Evolutionary conservation across 1,284 basidiomycete species (phyloP).

Genomic region (Coniophora puteana): DNA sequence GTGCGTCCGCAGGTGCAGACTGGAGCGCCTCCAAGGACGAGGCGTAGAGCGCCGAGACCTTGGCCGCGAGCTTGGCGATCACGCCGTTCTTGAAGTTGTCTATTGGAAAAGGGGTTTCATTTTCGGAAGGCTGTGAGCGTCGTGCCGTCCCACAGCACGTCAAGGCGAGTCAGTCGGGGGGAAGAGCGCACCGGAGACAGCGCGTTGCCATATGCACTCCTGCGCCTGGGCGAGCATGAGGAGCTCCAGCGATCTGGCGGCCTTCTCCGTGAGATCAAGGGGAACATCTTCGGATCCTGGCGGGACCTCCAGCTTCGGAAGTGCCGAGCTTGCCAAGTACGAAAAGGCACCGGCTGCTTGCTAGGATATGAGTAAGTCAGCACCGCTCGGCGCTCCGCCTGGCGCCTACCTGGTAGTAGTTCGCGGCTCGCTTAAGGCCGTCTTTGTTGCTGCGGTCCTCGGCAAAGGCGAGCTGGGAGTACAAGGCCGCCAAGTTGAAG

Average conservation of each 20-base stretch:
- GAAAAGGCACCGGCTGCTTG: conserved; percentile 74
- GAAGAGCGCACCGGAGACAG: conserved; percentile 63
- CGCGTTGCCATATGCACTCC: conserved; percentile 96
- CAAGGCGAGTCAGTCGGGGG: not conserved
- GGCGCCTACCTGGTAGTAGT: conserved; percentile 64
- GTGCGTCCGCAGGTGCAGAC: conserved; percentile 43
- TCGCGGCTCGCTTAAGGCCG: conserved; percentile 74
- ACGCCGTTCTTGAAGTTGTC: conserved; percentile 81
- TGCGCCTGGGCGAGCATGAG: conserved; percentile 94
- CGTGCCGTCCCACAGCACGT: too few relatives aligned
- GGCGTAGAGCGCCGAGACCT: conserved; percentile 71
- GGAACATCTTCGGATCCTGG: conserved; percentile 51
- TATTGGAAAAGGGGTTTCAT: conserved; percentile 26
- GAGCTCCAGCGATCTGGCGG: conserved; percentile 64
- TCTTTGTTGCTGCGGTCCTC: conserved; percentile 72
- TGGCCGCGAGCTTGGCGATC: conserved; percentile 82
- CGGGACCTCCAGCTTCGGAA: conserved; percentile 54
- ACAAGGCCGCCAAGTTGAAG: conserved; percentile 83
- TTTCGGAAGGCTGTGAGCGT: not conserved
- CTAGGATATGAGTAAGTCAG: conserved; percentile 35
- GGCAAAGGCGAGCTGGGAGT: conserved; percentile 64
- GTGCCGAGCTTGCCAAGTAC: conserved; percentile 54
- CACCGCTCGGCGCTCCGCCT: not conserved
- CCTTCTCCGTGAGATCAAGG: conserved; percentile 62
- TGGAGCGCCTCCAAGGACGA: conserved; percentile 49